Evolutionary conservation across 164 flowering plant genomes (phyloP), one percentile per base, ranked within the genome.

Genomic region (Dillenia turbinata): DNA sequence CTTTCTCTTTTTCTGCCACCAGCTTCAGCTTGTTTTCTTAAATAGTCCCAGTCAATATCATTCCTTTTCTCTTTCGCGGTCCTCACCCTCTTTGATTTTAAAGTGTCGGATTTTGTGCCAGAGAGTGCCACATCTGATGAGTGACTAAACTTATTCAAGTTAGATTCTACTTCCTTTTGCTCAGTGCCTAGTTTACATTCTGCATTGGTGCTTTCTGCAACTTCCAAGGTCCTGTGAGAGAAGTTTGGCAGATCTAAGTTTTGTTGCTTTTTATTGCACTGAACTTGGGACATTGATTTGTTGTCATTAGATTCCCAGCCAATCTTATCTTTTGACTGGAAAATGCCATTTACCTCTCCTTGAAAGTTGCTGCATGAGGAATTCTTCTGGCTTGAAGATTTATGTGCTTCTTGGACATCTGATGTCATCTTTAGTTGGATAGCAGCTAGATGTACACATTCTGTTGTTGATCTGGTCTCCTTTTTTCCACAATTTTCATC

Each of bases 21-120:
- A 16, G 56, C 45, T 60, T 64, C 60, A 7, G 65, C 82, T 26
- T 82, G 68, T 33, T 33, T 33, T 70, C 96, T 75, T 55, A 91
- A 72, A 51, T 44, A 72, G 61, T 89, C 95, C 98, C 97, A 94
- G 61, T 87, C 82, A 69, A 72, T 33, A 33, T 33, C 40, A 33
- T 33, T 33, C 40, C 5, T 81, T 57, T 75, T 79, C 52, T 70
- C 79, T 56, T 44, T 67, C 47, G 58, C 75, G 16, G 22, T 58
- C 75, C 71, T 83, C 62, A 33, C 40, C 40, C 70, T 69, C 62
- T 66, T 77, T 59, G 62, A 54, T 70, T 75, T 81, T 33, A 5
- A 33, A 33, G 40, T 33, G 40, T 33, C 0, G 40, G 40, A 6
- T 33, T 33, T 33, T 33, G 40, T 4, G 40, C 40, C 40, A 5